Percentiles rank a stretch among this genome's conserved stretches.
These are phyloP conservation scores for Plantago lanceolata DNA, from an alignment of 305 asterid species.

Conservation along the genomic window DNA sequence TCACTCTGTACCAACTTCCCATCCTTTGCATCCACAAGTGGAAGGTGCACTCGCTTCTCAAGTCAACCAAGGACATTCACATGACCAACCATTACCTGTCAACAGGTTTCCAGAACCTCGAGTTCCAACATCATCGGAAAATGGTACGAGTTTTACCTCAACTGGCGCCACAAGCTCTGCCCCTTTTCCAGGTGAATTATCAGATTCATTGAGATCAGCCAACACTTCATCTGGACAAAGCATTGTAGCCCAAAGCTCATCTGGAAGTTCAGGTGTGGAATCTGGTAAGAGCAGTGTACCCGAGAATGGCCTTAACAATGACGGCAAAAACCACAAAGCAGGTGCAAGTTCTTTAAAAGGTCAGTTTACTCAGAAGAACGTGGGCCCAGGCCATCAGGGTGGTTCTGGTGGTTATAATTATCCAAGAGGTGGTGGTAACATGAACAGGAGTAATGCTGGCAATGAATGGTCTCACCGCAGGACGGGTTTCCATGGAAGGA, in stretches of 20 bases:
- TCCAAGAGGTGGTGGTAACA: conserved; percentile 53
- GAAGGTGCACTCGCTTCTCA: conserved; percentile 54
- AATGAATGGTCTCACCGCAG: conserved; percentile 70
- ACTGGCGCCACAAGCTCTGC: conserved; percentile 38
- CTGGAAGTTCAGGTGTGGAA: conserved; percentile 37
- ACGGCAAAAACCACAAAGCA: too few relatives aligned
- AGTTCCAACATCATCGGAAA: conserved; percentile 49
- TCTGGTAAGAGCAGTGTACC: conserved; percentile 34
- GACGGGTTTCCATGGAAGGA: conserved; percentile 69
- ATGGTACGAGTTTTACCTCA: conserved; percentile 34
- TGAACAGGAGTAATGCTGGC: conserved; percentile 55
- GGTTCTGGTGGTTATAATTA: conserved; percentile 44
- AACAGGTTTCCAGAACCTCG: conserved; percentile 54
- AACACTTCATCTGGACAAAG: conserved; percentile 39
- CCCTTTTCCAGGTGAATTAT: conserved; percentile 48
- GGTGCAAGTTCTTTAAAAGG: conserved; percentile 20
- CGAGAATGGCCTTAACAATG: conserved; percentile 20
- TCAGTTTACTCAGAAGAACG: conserved; percentile 51
- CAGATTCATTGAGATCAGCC: conserved; percentile 40
- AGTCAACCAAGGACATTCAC: conserved; percentile 45
- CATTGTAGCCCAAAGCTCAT: conserved; percentile 34
- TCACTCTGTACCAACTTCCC: conserved; percentile 58
- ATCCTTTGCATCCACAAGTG: conserved; percentile 62
- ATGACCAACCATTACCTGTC: conserved; percentile 48
- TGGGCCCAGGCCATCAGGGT: conserved; percentile 39